Conservation (phyloP, 129 eudicot genomes). For the Silybum marianum region DNA sequence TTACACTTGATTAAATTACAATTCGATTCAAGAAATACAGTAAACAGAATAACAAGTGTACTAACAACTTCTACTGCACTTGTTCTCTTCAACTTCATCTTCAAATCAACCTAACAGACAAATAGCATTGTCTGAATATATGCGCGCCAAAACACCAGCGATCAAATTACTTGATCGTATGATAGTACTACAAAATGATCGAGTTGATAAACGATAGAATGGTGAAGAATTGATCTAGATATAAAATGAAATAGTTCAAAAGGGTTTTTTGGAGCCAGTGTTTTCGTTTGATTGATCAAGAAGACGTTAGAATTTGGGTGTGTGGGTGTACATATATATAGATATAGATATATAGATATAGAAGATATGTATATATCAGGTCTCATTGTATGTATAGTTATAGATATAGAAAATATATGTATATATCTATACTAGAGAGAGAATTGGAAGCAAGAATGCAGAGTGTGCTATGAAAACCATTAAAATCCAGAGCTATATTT, state of each 20-base stretch:
- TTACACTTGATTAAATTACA: too few relatives aligned
- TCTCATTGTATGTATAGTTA: too few relatives aligned
- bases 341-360: too few relatives aligned
- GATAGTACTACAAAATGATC: neutral
- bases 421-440: too few relatives aligned
- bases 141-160: conserved; percentile 3
- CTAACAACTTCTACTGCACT: conserved; percentile 76
- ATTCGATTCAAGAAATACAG: too few relatives aligned
- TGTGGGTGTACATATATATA: too few relatives aligned
- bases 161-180: conserved; percentile 29
- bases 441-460: too few relatives aligned
- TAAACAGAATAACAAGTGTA: conserved; percentile 2
- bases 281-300: conserved; percentile 19
- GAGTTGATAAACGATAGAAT: conserved; percentile 1
- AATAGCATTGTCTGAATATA: conserved; percentile 36
- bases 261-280: too few relatives aligned
- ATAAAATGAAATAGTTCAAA: neutral
- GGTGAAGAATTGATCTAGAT: conserved; percentile 4
- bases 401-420: too few relatives aligned
- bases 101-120: conserved; percentile 30
- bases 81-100: conserved; percentile 62
- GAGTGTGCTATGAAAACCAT: too few relatives aligned
- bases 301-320: neutral
- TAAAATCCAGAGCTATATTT: too few relatives aligned
- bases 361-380: too few relatives aligned